These are phyloP conservation scores for Cercospora sp. DNA, from an alignment of 2,329 filamentous ascomycete genomes.

Conservation along the genomic window DNA sequence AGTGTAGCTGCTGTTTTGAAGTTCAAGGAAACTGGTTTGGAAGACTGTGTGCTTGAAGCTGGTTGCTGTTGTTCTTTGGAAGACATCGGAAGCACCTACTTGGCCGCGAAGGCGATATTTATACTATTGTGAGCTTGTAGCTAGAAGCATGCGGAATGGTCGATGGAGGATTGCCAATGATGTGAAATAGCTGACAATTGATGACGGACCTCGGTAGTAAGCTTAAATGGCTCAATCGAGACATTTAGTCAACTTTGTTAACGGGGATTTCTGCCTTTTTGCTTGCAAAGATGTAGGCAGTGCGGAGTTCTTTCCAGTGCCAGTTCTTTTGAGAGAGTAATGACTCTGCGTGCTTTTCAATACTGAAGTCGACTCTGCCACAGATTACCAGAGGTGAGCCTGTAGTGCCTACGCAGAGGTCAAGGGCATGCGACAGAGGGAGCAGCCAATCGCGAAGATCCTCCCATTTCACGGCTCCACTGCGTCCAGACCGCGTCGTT, in stretches of 20 bases:
- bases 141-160: conserved; percentile 18
- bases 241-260: neutral
- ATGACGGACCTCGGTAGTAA: neutral
- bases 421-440: neutral
- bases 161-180: conserved; percentile 16
- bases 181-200: conserved; percentile 17
- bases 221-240: neutral
- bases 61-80: conserved; percentile 23
- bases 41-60: conserved; percentile 7
- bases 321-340: neutral
- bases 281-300: neutral
- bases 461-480: neutral
- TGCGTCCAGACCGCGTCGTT: neutral
- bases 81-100: conserved; percentile 29
- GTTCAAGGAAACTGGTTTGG: conserved; percentile 19
- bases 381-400: neutral
- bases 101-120: conserved; percentile 15
- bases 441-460: neutral
- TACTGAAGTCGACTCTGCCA: neutral
- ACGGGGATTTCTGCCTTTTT: neutral
- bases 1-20: conserved; percentile 36
- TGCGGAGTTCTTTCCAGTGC: neutral
- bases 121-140: conserved; percentile 22
- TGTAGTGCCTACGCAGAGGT: neutral
- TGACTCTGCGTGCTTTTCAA: neutral